Percentiles rank a stretch among this genome's conserved stretches.
Conservation (phyloP, 306 rosid genomes). For the Rosa multiflora region DNA sequence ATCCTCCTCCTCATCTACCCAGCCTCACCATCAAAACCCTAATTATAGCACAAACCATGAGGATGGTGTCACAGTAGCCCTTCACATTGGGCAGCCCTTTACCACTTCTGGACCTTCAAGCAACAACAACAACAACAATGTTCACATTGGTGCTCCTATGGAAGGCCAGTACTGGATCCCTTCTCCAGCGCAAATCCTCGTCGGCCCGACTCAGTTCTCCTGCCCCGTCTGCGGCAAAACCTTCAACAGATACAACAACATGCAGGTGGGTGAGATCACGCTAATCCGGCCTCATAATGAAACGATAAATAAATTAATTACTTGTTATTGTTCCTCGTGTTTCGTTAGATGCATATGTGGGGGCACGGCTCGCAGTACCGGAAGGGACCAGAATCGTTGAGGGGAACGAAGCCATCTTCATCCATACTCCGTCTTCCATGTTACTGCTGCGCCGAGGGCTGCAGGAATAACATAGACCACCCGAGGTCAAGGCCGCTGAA, state of each 20-base stretch:
- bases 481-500: slow-evolving; percentile 86
- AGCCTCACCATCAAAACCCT: slow-evolving; percentile 34
- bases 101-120: background rate
- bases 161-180: slow-evolving; percentile 89
- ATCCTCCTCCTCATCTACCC: slow-evolving; percentile 28
- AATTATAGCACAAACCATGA: slow-evolving; percentile 5
- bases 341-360: slow-evolving; percentile 95
- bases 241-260: slow-evolving; percentile 94
- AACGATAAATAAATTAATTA: background rate
- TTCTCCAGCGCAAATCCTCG: slow-evolving; percentile 85
- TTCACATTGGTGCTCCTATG: slow-evolving; percentile 17
- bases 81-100: slow-evolving; percentile 69
- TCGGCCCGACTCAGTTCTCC: slow-evolving; percentile 96
- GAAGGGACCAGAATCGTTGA: slow-evolving; percentile 84
- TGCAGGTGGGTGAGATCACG: slow-evolving; percentile 79
- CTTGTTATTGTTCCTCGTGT: background rate
- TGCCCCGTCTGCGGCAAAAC: slow-evolving; percentile 89
- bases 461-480: slow-evolving; percentile 79
- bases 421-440: slow-evolving; percentile 83
- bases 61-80: slow-evolving; percentile 71
- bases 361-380: slow-evolving; percentile 94
- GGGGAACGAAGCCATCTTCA: slow-evolving; percentile 76
- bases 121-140: slow-evolving; percentile 25
- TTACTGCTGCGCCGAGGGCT: slow-evolving; percentile 92
- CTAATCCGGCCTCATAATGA: background rate